phyloP scores from a whole-genome alignment of 228 moss, liverwort and hornwort genomes.

The Sphagnum fallax region DNA sequence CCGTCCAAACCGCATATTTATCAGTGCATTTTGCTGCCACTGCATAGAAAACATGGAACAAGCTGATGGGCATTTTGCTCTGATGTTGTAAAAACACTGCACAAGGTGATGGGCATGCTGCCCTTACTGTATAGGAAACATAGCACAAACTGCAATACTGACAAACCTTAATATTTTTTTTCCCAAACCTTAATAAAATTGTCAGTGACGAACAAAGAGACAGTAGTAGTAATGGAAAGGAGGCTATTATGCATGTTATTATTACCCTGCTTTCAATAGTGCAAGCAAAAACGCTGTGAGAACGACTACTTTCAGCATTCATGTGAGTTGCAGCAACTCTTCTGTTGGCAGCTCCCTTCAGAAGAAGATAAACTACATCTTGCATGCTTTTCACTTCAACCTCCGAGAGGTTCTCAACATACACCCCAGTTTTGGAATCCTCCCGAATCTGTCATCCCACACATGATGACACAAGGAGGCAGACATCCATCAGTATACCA shows the following conservation, averaged over 20 bases:
- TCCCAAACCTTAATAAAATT: not conserved
- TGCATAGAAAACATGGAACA: constrained; percentile 8
- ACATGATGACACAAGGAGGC: not conserved
- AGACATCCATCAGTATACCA: not conserved
- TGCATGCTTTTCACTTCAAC: constrained; percentile 55
- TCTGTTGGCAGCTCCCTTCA: constrained; percentile 82
- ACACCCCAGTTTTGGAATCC: constrained; percentile 89
- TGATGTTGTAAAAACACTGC: not conserved
- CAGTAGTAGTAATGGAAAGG: not conserved
- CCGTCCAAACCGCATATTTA: constrained; percentile 75
- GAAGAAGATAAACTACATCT: constrained; percentile 77
- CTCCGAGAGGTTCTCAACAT: constrained; percentile 88
- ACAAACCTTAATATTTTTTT: not conserved
- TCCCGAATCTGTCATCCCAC: constrained; percentile 61
- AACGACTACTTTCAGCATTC: constrained; percentile 97
- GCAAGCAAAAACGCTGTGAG: constrained; percentile 94
- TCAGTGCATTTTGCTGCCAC: constrained; percentile 74
- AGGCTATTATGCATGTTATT: too few species aligned
- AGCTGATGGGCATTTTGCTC: not conserved
- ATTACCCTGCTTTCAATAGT: constrained; percentile 87
- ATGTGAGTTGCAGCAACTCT: constrained; percentile 92
- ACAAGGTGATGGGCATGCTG: too few species aligned
- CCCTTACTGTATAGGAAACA: not conserved
- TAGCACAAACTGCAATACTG: not conserved
- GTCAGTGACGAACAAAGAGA: not conserved